These are phyloP conservation scores for Endotrypanum monterogeii DNA, from an alignment of 208 protist genomes.

Conservation along the genomic window DNA sequence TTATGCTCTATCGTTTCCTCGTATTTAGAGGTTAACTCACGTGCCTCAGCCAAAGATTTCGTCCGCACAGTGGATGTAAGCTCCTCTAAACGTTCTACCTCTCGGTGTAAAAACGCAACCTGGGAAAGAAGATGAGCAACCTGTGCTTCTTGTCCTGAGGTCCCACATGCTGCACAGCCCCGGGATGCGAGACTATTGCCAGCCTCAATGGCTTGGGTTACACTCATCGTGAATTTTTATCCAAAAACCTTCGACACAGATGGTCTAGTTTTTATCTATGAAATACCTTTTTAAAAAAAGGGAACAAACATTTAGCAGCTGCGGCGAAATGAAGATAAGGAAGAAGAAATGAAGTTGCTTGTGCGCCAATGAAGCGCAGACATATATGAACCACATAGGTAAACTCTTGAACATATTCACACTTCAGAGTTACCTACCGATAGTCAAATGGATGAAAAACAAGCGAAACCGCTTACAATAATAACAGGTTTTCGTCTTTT, in stretches of 20 bases:
- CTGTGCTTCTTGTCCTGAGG: conserved; percentile 19
- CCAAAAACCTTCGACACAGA: background rate
- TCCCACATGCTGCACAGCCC: background rate
- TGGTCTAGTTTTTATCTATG: background rate
- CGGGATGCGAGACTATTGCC: background rate
- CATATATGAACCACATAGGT: too few relatives aligned
- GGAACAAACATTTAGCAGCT: too few relatives aligned
- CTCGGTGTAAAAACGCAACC: conserved; percentile 80
- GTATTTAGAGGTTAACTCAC: conserved; percentile 36
- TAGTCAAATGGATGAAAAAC: too few relatives aligned
- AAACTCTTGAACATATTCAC: too few relatives aligned
- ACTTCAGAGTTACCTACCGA: too few relatives aligned
- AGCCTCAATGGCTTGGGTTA: background rate
- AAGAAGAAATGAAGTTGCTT: too few relatives aligned
- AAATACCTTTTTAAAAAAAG: too few relatives aligned
- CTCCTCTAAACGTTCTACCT: conserved; percentile 77
- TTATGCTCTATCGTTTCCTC: conserved; percentile 60
- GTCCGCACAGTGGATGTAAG: conserved; percentile 36
- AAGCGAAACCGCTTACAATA: too few relatives aligned
- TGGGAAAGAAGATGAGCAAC: conserved; percentile 66
- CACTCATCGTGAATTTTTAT: conserved; percentile 3
- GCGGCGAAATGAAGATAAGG: too few relatives aligned
- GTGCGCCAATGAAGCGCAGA: too few relatives aligned
- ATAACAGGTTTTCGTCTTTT: too few relatives aligned
- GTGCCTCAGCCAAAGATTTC: conserved; percentile 31